Percentiles rank a stretch among this genome's conserved stretches.
Evolutionary conservation across 306 rosid genomes (phyloP).

Genomic region (Senna tora): DNA sequence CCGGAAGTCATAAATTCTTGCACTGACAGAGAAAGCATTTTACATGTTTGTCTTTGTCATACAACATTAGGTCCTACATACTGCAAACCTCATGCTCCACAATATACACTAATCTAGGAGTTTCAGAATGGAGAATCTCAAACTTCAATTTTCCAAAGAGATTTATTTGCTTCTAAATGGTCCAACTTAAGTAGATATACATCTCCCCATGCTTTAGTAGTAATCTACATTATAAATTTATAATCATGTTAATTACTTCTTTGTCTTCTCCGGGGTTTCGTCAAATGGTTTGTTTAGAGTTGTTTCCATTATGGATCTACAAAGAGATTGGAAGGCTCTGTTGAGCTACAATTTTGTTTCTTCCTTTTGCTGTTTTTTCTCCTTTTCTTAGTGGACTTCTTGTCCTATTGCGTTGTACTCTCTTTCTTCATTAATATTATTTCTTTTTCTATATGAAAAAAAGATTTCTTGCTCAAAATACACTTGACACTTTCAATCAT

Average conservation of each 20-base stretch:
- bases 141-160: background rate
- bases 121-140: background rate
- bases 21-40: constrained; percentile 3
- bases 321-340: too few relatives aligned
- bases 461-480: background rate
- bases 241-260: too few relatives aligned
- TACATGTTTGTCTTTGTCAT: background rate
- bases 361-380: too few relatives aligned
- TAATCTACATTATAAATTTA: background rate
- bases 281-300: too few relatives aligned
- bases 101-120: constrained; percentile 11
- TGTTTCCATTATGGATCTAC: too few relatives aligned
- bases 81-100: constrained; percentile 2
- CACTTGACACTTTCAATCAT: background rate
- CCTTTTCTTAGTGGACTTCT: too few relatives aligned
- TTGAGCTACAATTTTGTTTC: too few relatives aligned
- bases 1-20: constrained; percentile 15
- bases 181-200: background rate
- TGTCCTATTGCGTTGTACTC: too few relatives aligned
- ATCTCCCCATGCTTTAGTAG: background rate
- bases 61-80: constrained; percentile 4
- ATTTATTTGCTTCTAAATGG: background rate
- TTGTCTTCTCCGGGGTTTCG: too few relatives aligned
- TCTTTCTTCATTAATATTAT: too few relatives aligned
- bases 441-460: too few relatives aligned